A percentile compares a stretch with the other conserved stretches of the same genome.
Evolutionary conservation across 225 moss, liverwort and hornwort genomes (phyloP).

Genomic region (Sphagnum tenellum): DNA sequence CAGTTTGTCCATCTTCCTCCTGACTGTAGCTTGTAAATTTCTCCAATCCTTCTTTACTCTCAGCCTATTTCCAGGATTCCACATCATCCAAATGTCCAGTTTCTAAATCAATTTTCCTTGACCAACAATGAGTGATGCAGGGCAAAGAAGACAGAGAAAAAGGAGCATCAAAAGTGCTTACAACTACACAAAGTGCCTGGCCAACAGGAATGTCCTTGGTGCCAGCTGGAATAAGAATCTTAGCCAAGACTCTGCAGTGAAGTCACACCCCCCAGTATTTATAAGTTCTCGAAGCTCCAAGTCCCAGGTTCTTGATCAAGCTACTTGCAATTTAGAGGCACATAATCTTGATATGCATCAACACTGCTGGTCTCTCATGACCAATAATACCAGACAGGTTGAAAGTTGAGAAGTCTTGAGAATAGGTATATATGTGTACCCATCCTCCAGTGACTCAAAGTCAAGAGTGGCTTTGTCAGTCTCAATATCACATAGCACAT

Average conservation of each 20-base stretch:
- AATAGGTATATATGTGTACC: constrained; percentile 29
- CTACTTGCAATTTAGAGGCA: no score
- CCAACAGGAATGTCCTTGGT: constrained; percentile 89
- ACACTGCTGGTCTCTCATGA: background rate
- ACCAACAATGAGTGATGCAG: background rate
- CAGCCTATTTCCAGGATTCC: constrained; percentile 42
- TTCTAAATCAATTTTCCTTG: no score
- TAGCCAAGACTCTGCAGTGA: constrained; percentile 69
- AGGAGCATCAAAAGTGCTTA: constrained; percentile 16
- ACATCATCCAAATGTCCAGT: no score
- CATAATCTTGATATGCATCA: no score
- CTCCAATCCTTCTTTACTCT: constrained; percentile 50
- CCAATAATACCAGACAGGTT: no score
- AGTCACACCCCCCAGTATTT: no score
- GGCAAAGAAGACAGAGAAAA: no score
- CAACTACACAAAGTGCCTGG: constrained; percentile 70
- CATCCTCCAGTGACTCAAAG: constrained; percentile 94
- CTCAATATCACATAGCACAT: constrained; percentile 90
- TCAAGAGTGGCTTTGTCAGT: constrained; percentile 97
- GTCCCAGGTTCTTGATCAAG: no score
- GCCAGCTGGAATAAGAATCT: constrained; percentile 70
- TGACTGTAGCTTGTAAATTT: constrained; percentile 47
- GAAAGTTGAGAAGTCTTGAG: background rate
- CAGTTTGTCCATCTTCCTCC: constrained; percentile 19
- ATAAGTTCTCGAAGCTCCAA: no score